Conservation (phyloP, 495 filamentous ascomycete genomes). For the Cercophora scortea region DNA sequence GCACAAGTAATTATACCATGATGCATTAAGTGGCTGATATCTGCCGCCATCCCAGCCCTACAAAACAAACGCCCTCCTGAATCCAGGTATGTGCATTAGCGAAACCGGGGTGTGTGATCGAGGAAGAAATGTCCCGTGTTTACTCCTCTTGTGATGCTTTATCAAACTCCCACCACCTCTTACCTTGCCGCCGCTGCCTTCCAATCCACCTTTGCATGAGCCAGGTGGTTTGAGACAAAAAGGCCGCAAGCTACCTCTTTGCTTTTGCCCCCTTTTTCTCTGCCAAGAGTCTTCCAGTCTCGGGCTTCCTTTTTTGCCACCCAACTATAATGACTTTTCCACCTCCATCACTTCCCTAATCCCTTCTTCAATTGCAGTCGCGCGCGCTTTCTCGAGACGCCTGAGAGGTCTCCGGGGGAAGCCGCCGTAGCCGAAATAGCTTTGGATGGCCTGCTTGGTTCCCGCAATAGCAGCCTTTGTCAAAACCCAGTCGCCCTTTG, state of each 20-base stretch:
- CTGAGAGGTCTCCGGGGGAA: conserved; percentile 67
- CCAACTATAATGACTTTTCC: conserved; percentile 36
- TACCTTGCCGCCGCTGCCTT: background rate
- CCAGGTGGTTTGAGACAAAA: too few relatives aligned
- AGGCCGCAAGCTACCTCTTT: too few relatives aligned
- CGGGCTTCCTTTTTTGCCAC: too few relatives aligned
- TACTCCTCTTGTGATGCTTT: background rate
- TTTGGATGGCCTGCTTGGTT: conserved; percentile 77
- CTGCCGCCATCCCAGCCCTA: background rate
- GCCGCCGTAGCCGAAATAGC: conserved; percentile 78
- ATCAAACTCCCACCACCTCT: background rate
- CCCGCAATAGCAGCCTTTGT: conserved; percentile 82
- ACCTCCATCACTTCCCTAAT: conserved; percentile 60
- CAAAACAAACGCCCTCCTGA: background rate
- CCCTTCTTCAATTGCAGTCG: conserved; percentile 58
- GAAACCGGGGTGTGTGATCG: background rate
- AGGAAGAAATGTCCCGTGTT: background rate
- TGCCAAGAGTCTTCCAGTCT: too few relatives aligned
- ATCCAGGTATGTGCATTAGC: background rate
- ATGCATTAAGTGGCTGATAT: background rate
- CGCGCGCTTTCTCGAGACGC: conserved; percentile 52
- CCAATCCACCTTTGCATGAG: too few relatives aligned
- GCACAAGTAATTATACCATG: background rate
- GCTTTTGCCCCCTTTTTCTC: too few relatives aligned
- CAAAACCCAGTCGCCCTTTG: conserved; percentile 75